Base-by-base conservation (phyloP, 352 stramenopile species). In the Pythium aphanidermatum region DNA sequence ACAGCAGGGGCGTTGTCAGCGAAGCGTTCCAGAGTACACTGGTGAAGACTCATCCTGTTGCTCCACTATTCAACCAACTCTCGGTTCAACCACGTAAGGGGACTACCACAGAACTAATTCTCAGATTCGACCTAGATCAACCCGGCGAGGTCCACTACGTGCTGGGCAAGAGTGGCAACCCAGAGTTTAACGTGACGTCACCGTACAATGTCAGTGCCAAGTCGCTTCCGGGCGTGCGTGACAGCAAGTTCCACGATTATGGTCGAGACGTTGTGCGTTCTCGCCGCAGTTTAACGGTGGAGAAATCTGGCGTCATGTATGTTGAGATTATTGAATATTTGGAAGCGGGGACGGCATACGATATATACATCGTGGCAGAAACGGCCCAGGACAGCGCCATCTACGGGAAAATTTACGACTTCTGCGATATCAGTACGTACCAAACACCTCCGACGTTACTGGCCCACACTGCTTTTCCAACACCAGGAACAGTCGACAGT, bases 131-230 rank as follows among this genome's bases (percentile, higher is more conserved):
- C 23, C 57, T 92, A 16, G 66, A 78, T 25, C 57, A 63, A 20
- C 71, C 73, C 0, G 74, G 81, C 11, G 69, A 89, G 62, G 66
- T 89, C 4, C 81, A 92, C 46, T 92, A 73, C 52, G 76, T 92
- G 61, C 43, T 76, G 0, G 77, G 75, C 4, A 44, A 68, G 17
- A 70, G 63, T 1, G 67, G 55, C 3, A 86, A 92, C 34, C 32
- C 60, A 0, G 78, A 89, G 34, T 63, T 87, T 29, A 85, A 85
- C 34, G 73, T 70, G 28, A 76, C 76, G 5, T 92, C 81, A 0
- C 62, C 74, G 2, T 72, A 86, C 55, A 92, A 92, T 56, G 59
- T 92, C 37, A 92, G 75, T 36, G 68, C 59, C 40, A 89, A 84
- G 35, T 48, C 59, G 3, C 50, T 58, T 16, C 54, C 53, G 10